phyloP scores from a whole-genome alignment of 1,284 basidiomycete species.

The Boletus sp. region DNA sequence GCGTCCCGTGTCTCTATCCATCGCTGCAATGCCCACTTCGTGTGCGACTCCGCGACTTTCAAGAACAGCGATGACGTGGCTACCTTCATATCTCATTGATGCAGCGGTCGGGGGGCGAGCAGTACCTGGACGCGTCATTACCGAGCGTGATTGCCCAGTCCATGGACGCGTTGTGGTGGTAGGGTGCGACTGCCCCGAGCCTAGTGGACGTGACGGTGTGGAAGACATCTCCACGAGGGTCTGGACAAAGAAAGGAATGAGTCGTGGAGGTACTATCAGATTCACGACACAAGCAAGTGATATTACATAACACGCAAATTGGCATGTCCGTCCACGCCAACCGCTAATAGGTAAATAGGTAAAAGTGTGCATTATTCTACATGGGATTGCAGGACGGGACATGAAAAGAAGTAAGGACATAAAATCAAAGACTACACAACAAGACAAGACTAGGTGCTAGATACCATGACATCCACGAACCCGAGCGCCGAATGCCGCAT shows the following conservation, averaged over 20 bases:
- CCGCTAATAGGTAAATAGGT: too few species aligned
- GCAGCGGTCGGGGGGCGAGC: slow-evolving; percentile 65
- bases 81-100: slow-evolving; percentile 60
- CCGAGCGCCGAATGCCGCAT: slow-evolving; percentile 9
- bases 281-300: background rate
- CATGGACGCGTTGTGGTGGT: slow-evolving; percentile 37
- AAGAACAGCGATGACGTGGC: slow-evolving; percentile 66
- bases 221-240: slow-evolving; percentile 11
- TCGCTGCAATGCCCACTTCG: slow-evolving; percentile 84
- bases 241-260: too few species aligned
- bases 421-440: slow-evolving; percentile 16
- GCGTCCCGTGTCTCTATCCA: slow-evolving; percentile 80
- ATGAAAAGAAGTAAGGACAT: slow-evolving; percentile 15
- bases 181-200: slow-evolving; percentile 21
- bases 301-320: too few species aligned
- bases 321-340: too few species aligned
- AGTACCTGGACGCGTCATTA: slow-evolving; percentile 61
- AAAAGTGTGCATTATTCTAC: slow-evolving; percentile 39
- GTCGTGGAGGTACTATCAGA: too few species aligned
- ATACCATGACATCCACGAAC: slow-evolving; percentile 18
- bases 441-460: slow-evolving; percentile 34
- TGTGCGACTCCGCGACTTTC: slow-evolving; percentile 76
- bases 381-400: slow-evolving; percentile 40
- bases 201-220: slow-evolving; percentile 18
- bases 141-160: slow-evolving; percentile 51